Conservation (phyloP, 805 yeast species). For the Clavispora fructus region DNA sequence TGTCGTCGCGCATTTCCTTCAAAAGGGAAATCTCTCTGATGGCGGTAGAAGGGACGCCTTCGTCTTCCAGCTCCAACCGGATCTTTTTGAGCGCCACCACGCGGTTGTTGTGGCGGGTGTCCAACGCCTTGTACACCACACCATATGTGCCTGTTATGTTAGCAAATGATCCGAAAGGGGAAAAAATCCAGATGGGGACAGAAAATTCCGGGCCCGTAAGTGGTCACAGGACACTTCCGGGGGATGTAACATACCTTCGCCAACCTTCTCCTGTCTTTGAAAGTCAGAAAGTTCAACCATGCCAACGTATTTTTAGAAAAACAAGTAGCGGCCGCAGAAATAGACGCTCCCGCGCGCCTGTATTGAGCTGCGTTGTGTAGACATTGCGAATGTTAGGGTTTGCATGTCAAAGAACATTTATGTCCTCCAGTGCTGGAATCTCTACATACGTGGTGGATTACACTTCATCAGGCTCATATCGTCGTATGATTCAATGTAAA, state of each 20-base stretch:
- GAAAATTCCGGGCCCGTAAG: background rate
- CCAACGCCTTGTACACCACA: conserved; percentile 94
- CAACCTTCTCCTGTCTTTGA: conserved; percentile 92
- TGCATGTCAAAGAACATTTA: background rate
- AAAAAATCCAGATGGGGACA: background rate
- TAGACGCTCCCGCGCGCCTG: background rate
- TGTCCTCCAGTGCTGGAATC: too few species aligned
- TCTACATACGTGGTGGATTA: too few species aligned
- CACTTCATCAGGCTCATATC: too few species aligned
- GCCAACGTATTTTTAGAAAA: background rate
- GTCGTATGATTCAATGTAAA: background rate
- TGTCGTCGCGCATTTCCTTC: conserved; percentile 90
- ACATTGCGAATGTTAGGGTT: background rate
- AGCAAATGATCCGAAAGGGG: conserved; percentile 4
- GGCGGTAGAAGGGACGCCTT: conserved; percentile 98
- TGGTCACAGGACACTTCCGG: background rate
- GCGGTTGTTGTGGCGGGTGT: conserved; percentile 83
- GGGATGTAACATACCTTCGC: conserved; percentile 62
- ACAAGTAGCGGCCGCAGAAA: background rate
- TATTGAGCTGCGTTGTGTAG: background rate
- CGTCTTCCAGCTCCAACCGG: conserved; percentile 92
- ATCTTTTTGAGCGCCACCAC: conserved; percentile 94
- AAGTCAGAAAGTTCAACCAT: conserved; percentile 91
- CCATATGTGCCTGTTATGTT: conserved; percentile 74
- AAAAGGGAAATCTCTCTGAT: conserved; percentile 91